These are phyloP conservation scores for Chenopodium berlandieri DNA, from an alignment of 148 eudicot species.

Conservation along the genomic window DNA sequence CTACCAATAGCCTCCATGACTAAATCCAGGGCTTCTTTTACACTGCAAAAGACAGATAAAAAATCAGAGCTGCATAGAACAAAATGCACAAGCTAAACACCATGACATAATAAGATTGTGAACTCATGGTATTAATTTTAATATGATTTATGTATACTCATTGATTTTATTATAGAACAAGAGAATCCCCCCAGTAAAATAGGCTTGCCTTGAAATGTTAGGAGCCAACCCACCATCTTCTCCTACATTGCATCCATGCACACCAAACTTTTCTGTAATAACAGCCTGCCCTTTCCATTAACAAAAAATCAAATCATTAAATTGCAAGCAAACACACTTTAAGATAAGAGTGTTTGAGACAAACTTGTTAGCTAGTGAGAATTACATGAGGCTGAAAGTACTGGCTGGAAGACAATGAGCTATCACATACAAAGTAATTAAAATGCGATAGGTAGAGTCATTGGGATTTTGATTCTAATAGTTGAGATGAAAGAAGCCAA, in stretches of 20 bases:
- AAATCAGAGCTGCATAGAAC: neutral
- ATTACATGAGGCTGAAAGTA: neutral
- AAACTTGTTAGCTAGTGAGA: neutral
- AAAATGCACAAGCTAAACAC: neutral
- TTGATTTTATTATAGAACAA: neutral
- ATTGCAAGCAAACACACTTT: neutral
- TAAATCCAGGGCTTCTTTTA: slow-evolving; percentile 84
- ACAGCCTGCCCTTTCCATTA: slow-evolving; percentile 73
- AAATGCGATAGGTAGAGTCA: no score
- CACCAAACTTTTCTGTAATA: slow-evolving; percentile 72
- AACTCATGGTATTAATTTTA: neutral
- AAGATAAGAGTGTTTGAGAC: neutral
- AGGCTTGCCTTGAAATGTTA: slow-evolving; percentile 69
- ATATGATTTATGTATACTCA: no score
- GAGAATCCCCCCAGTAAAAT: slow-evolving; percentile 7
- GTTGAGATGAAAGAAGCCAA: neutral
- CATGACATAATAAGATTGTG: neutral
- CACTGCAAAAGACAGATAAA: slow-evolving; percentile 51
- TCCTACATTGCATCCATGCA: slow-evolving; percentile 79
- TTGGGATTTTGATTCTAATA: neutral
- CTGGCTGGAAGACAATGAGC: neutral
- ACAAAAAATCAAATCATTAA: slow-evolving; percentile 29
- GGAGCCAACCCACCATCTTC: slow-evolving; percentile 99
- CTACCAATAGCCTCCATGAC: slow-evolving; percentile 82
- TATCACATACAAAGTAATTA: neutral